Conservation (phyloP, 1,284 basidiomycete species). For the Leccinum huronense region DNA sequence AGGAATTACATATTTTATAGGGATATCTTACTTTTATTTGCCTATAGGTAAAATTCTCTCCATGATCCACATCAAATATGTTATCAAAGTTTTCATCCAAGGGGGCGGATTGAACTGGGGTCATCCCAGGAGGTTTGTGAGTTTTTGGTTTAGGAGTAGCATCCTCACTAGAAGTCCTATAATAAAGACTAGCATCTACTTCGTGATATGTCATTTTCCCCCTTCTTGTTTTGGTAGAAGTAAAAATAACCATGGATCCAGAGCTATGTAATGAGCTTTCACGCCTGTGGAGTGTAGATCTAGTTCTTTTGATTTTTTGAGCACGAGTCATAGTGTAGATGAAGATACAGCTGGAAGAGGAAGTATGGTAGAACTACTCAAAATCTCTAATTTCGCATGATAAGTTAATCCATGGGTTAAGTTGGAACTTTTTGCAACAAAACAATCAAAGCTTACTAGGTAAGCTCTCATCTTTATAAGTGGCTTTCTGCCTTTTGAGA, state of each 20-base stretch:
- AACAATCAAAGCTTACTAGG: background rate
- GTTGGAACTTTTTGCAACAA: background rate
- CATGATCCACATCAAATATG: background rate
- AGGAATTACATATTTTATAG: background rate
- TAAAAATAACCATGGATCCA: slow-evolving; percentile 5
- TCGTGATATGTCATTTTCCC: background rate
- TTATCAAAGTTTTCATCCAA: background rate
- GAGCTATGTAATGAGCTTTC: background rate
- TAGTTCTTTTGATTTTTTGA: background rate
- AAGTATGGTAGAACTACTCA: background rate
- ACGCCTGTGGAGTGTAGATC: too few relatives aligned
- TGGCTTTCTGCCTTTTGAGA: background rate
- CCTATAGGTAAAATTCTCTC: background rate
- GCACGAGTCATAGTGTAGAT: background rate
- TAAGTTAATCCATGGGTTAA: background rate
- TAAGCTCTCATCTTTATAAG: background rate
- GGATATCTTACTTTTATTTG: slow-evolving; percentile 1
- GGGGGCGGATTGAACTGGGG: background rate
- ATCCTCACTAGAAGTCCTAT: background rate
- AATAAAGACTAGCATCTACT: background rate
- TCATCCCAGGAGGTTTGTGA: background rate
- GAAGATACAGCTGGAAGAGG: background rate
- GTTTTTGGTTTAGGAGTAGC: background rate
- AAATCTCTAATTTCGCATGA: background rate
- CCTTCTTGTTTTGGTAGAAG: slow-evolving; percentile 2